Base-by-base conservation (phyloP, 352 stramenopile genomes). In the Globisporangium orthogonon region DNA sequence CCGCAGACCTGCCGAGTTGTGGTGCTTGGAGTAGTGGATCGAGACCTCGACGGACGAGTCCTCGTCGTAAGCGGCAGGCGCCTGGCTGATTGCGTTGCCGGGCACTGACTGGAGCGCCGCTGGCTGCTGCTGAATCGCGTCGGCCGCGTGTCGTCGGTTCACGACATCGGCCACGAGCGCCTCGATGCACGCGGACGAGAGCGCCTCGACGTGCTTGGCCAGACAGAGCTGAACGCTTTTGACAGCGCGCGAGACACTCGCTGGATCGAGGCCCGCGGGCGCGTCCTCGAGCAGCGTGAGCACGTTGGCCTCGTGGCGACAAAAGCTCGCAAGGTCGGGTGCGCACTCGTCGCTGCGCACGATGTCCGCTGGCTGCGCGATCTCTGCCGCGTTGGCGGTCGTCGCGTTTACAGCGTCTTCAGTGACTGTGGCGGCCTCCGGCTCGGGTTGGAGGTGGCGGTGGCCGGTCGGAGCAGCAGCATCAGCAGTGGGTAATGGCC, bases 41-140 rank as follows among this genome's bases (percentile, higher is more conserved):
- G 68, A 78, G 31, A 84, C 76, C 49, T 84, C 74, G 51, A 81
- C 72, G 18, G 74, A 81, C 33, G 74, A 81, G 60, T 84, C 74
- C 29, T 81, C 74, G 44, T 78, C 62, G 41, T 59, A 51, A 56
- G 43, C 28, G 17, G 48, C 13, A 17, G 44, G 51, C 3, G 35
- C 13, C 17, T 56, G 28, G 9, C 35, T 52, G 52, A 59, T 51
- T 29, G n/a, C 7, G 35, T 60, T 56, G 7, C 17, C 15, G 31
- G 51, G 37, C 1, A 48, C 44, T 6, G 51, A 39, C 50, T 54
- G 28, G 47, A 51, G 30, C 33, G 44, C 23, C 4, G 62, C 54
- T 2, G 65, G 29, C 45, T 31, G 28, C 28, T 40, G 29, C 40
- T 43, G 58, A 23, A 54, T 15, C 35, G 33, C 54, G 23, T 47